phyloP scores from a whole-genome alignment of 495 filamentous ascomycete species.

The Cercophora sp. region DNA sequence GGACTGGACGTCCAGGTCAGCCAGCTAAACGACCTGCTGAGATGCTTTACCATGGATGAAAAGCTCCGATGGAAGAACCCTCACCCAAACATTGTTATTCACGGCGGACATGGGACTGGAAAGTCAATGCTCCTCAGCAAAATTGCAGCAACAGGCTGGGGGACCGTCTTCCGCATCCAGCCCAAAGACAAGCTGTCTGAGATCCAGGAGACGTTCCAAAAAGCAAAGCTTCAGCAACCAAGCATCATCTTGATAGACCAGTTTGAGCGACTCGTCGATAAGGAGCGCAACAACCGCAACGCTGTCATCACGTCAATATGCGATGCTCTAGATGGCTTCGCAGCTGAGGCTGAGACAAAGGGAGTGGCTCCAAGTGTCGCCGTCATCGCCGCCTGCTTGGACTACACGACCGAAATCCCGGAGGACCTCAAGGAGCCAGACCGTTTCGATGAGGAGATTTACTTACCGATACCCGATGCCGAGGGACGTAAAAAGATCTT shows the following conservation, averaged over 20 bases:
- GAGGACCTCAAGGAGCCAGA: constrained; percentile 62
- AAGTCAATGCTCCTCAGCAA: constrained; percentile 68
- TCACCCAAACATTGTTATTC: constrained; percentile 61
- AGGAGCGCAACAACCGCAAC: constrained; percentile 48
- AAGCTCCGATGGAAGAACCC: constrained; percentile 31
- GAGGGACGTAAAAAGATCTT: constrained; percentile 71
- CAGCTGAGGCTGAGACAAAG: constrained; percentile 29
- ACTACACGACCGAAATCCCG: constrained; percentile 71
- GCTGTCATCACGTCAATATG: constrained; percentile 47
- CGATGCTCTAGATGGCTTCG: constrained; percentile 50
- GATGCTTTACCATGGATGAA: constrained; percentile 46
- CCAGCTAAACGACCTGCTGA: constrained; percentile 63
- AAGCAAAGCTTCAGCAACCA: constrained; percentile 67
- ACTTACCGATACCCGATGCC: constrained; percentile 74
- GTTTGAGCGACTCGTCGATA: constrained; percentile 70
- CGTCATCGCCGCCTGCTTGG: constrained; percentile 69
- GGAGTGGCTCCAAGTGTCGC: constrained; percentile 46
- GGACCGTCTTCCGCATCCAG: constrained; percentile 58
- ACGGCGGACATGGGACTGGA: constrained; percentile 80
- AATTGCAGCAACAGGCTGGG: constrained; percentile 67
- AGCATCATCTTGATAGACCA: constrained; percentile 82
- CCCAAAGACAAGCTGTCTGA: constrained; percentile 51
- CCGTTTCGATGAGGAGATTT: constrained; percentile 67
- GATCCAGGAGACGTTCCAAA: constrained; percentile 67
- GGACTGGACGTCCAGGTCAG: constrained; percentile 61